phyloP scores from a whole-genome alignment of 1,284 basidiomycete species.

The Rhizoctonia solani region DNA sequence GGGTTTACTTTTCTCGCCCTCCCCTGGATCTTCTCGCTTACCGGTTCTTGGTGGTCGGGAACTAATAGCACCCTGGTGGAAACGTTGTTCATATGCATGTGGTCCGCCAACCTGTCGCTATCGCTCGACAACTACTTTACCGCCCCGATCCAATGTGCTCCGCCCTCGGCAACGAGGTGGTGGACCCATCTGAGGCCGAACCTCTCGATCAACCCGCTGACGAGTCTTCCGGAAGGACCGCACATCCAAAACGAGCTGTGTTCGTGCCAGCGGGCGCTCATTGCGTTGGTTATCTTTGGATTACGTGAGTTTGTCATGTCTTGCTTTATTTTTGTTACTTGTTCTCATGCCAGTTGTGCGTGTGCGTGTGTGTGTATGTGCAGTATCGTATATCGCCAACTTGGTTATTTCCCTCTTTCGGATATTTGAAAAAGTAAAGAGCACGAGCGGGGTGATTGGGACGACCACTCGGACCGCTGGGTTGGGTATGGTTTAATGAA shows the following conservation, averaged over 20 bases:
- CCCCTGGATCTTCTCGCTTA: background rate
- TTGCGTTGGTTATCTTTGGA: conserved; percentile 33
- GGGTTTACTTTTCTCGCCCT: background rate
- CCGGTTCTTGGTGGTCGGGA: too few relatives aligned
- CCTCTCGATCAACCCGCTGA: conserved; percentile 46
- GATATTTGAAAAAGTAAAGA: conserved; percentile 87
- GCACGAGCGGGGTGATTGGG: conserved; percentile 9
- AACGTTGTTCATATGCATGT: conserved; percentile 87
- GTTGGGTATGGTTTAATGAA: conserved; percentile 2
- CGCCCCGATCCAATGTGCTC: conserved; percentile 75
- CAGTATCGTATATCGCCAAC: conserved; percentile 77
- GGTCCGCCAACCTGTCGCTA: conserved; percentile 87
- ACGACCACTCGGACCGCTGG: conserved; percentile 1
- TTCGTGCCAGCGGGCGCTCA: conserved; percentile 37
- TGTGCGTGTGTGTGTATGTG: conserved; percentile 72
- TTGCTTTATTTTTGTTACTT: too few relatives aligned
- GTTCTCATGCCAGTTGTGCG: conserved; percentile 37
- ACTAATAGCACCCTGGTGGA: conserved; percentile 64
- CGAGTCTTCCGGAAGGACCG: conserved; percentile 6
- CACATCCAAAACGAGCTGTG: conserved; percentile 38
- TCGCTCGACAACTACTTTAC: conserved; percentile 92
- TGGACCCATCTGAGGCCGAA: conserved; percentile 62
- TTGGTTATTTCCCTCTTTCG: conserved; percentile 83
- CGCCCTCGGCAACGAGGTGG: conserved; percentile 64
- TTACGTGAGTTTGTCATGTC: too few relatives aligned